A percentile compares a stretch with the other conserved stretches of the same genome.
Conservation (phyloP, 192 early-diverging fungal species). For the Coemansia sp. region DNA sequence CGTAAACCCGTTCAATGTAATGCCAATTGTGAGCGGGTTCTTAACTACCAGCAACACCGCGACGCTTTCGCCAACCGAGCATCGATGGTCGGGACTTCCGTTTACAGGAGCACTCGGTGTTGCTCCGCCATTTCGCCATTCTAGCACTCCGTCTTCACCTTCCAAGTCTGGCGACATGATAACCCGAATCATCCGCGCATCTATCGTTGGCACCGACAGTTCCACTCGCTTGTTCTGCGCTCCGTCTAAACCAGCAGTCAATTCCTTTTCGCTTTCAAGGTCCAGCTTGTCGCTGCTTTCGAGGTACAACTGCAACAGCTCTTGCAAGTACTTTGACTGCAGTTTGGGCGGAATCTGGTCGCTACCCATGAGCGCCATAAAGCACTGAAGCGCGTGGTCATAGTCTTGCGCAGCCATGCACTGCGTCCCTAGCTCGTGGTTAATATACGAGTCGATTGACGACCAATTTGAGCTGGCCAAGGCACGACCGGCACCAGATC, state of each 20-base stretch:
- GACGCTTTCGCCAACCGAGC: conserved; percentile 46
- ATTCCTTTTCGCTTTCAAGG: not conserved
- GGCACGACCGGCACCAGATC: not conserved
- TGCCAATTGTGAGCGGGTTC: conserved; percentile 47
- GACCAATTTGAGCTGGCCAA: conserved; percentile 21
- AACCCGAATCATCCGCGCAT: conserved; percentile 29
- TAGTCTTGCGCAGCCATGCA: conserved; percentile 73
- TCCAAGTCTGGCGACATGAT: conserved; percentile 52
- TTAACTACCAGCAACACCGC: conserved; percentile 43
- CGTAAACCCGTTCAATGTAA: conserved; percentile 46
- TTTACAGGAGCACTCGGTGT: conserved; percentile 10
- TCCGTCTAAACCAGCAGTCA: not conserved
- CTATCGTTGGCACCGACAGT: conserved; percentile 63
- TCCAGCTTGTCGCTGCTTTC: conserved; percentile 18
- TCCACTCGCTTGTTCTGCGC: conserved; percentile 30
- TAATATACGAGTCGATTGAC: conserved; percentile 80
- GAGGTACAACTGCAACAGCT: conserved; percentile 49
- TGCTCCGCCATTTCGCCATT: conserved; percentile 31
- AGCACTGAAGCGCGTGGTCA: conserved; percentile 74
- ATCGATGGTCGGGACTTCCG: conserved; percentile 13
- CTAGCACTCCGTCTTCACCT: conserved; percentile 35
- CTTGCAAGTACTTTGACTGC: conserved; percentile 52
- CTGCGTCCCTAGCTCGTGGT: conserved; percentile 83
- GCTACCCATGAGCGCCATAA: conserved; percentile 68
- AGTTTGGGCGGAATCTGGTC: conserved; percentile 42